Conservation (phyloP, 2,329 filamentous ascomycete genomes). For the Paracoccidioides brasiliensis region DNA sequence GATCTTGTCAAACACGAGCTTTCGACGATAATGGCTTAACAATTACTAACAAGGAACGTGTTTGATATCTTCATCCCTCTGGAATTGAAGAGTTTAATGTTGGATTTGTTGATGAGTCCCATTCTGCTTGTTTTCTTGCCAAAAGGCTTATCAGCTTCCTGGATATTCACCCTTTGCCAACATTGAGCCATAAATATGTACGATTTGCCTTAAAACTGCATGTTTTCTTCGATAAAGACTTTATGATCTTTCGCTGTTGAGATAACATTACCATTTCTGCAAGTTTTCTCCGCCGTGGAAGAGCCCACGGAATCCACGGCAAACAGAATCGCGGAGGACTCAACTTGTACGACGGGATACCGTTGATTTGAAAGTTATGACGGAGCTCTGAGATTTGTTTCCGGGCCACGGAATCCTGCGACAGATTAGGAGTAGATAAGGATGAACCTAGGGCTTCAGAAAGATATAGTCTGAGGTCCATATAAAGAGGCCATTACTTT, state of each 20-base stretch:
- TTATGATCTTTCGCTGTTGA: not conserved
- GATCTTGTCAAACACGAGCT: not conserved
- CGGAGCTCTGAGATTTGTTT: too few relatives aligned
- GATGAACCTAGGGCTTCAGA: too few relatives aligned
- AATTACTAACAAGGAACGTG: not conserved
- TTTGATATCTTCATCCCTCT: not conserved
- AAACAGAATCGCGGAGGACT: not conserved
- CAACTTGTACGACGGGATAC: not conserved
- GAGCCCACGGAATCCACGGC: not conserved
- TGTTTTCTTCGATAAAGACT: not conserved
- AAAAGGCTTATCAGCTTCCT: not conserved
- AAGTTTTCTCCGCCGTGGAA: not conserved
- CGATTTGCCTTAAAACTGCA: not conserved
- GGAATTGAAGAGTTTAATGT: not conserved
- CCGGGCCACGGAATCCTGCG: not conserved
- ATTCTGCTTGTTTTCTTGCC: not conserved
- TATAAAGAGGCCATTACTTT: too few relatives aligned
- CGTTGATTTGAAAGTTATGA: not conserved
- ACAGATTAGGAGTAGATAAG: too few relatives aligned
- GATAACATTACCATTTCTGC: not conserved
- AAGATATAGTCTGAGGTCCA: too few relatives aligned
- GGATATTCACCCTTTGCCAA: not conserved
- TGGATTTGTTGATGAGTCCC: too few relatives aligned
- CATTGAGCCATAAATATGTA: not conserved
- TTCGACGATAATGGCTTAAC: not conserved